Percentiles rank a stretch among this genome's conserved stretches.
These are phyloP conservation scores for Botrytis paeoniae DNA, from an alignment of 2,329 filamentous ascomycete genomes.

Conservation along the genomic window DNA sequence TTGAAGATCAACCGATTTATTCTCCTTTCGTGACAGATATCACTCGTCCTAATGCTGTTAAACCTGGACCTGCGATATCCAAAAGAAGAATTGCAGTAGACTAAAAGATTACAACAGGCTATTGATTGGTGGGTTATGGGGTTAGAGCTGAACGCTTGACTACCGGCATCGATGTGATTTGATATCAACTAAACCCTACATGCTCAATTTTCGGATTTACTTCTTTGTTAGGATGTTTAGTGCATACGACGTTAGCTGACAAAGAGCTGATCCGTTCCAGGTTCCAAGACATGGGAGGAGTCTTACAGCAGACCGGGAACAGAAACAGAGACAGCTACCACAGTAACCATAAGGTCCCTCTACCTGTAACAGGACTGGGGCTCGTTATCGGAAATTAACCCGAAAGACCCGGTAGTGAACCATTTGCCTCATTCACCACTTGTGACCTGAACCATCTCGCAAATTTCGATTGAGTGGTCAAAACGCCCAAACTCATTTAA, in stretches of 20 bases:
- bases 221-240: constrained; percentile 9
- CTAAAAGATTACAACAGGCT: neutral
- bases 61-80: neutral
- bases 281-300: neutral
- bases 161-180: constrained; percentile 8
- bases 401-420: constrained; percentile 8
- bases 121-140: neutral
- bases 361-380: constrained; percentile 6
- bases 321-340: neutral
- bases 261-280: constrained; percentile 13
- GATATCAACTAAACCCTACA: constrained; percentile 1
- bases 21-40: neutral
- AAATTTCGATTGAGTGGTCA: neutral
- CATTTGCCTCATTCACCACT: constrained; percentile 1
- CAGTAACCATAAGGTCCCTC: neutral
- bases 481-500: neutral
- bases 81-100: neutral
- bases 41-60: neutral
- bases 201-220: constrained; percentile 6
- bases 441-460: neutral
- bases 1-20: constrained; percentile 17
- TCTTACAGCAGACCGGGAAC: constrained; percentile 10
- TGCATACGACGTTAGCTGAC: constrained; percentile 14
- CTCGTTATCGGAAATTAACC: constrained; percentile 16
- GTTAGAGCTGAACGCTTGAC: constrained; percentile 11